Conservation (phyloP, 2,329 filamentous ascomycete species). For the Bretziella fagacearum region DNA sequence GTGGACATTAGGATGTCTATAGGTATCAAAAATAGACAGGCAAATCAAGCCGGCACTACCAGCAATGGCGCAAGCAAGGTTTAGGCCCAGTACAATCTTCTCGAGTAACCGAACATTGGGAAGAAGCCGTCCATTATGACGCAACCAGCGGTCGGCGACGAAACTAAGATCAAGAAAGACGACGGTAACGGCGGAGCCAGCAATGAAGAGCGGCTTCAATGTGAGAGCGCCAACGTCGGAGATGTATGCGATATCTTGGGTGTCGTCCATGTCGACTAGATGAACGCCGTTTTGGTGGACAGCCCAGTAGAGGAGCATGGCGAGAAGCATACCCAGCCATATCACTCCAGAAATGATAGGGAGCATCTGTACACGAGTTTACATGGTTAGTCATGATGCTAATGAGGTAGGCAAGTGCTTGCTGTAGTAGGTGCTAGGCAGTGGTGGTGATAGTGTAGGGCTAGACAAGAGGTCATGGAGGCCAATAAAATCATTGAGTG, state of each 20-base stretch:
- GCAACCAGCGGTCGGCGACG: slow-evolving; percentile 64
- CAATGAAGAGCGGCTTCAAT: slow-evolving; percentile 64
- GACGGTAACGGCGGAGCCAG: slow-evolving; percentile 52
- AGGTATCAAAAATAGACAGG: slow-evolving; percentile 71
- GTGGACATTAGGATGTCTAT: slow-evolving; percentile 49
- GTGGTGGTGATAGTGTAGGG: too few relatives aligned
- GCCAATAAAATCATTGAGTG: too few relatives aligned
- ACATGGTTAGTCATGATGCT: not conserved
- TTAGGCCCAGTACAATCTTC: slow-evolving; percentile 43
- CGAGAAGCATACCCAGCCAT: slow-evolving; percentile 52
- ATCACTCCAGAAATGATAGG: slow-evolving; percentile 50
- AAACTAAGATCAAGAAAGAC: slow-evolving; percentile 71
- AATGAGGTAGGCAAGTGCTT: not conserved
- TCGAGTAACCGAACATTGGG: slow-evolving; percentile 50
- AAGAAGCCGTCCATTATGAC: slow-evolving; percentile 62
- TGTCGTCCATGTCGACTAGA: slow-evolving; percentile 42
- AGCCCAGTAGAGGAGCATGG: slow-evolving; percentile 54
- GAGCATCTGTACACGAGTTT: slow-evolving; percentile 37
- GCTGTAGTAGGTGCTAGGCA: too few relatives aligned
- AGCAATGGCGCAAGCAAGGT: slow-evolving; percentile 50
- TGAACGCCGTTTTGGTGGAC: slow-evolving; percentile 33
- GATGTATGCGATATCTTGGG: slow-evolving; percentile 53
- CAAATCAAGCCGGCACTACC: slow-evolving; percentile 70
- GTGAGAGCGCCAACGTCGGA: slow-evolving; percentile 44
- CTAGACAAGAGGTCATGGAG: too few relatives aligned